Evolutionary conservation across 805 yeast species (phyloP), one percentile per base, ranked within the genome.

Genomic region (Komagataella pseudopastoris): DNA sequence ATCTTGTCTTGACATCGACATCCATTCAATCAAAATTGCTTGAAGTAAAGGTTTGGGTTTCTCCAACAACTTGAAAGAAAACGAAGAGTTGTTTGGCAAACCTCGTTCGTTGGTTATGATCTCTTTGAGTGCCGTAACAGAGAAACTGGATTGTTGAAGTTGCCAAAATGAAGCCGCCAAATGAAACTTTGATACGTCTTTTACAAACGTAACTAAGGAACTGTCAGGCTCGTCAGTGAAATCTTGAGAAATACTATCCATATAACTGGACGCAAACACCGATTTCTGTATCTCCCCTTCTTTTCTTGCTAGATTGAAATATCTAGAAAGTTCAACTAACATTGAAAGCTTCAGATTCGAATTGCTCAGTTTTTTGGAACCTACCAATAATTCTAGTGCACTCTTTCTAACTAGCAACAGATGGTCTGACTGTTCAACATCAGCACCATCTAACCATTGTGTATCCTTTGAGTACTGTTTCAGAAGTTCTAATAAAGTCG

Each of bases 1-100:
- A 53, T 83, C 95, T 54, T 81, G 83, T 44, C 85, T 74, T 0
- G 95, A 84, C 48, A 74, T 77, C 0, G 87, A 74, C 43, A 80
- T 66, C 96, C 96, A 89, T 48, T 76, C 72, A 0, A 82, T 82
- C 45, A 85, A 57, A 6, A 63, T 57, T 10, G 72, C 72, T 56
- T 57, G 77, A 55, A 64, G 59, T 56, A 3, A 70, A 1, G 54
- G 52, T 22, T 51, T 44, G 46, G 63, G 59, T 17, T 67, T 52
- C 6, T 55, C 52, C 44, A 64, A 52, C 6, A 50, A 51, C 4
- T 56, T 53, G 16, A 59, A 47, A 1, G 63, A 60, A 18, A 22
- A 16, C 4, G 47, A 45, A 4, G 47, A 23, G 30, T n/a, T 20
- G 39, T 30, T 12, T 10, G 39, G 39, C 39, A 30, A 30, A 10